Conservation (phyloP, 208 protist species). For the Acanthamoeba healyi region DNA sequence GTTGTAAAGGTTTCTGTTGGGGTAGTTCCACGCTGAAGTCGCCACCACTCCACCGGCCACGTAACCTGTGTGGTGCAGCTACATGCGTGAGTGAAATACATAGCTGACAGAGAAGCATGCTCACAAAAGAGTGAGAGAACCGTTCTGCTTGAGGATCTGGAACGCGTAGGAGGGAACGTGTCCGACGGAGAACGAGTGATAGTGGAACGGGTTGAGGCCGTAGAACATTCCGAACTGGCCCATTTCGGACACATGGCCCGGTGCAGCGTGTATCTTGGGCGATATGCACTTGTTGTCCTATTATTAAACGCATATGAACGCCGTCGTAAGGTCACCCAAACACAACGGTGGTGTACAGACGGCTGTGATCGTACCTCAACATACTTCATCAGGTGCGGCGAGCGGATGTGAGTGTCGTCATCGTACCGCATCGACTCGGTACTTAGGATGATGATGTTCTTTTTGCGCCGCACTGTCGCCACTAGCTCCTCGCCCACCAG, state of each 20-base stretch:
- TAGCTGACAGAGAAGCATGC: too few species aligned
- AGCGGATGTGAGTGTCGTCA: constrained; percentile 15
- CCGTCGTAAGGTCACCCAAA: too few species aligned
- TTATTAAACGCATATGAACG: too few species aligned
- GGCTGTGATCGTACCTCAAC: constrained; percentile 38
- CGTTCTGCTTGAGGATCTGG: constrained; percentile 24
- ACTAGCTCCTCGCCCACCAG: background rate
- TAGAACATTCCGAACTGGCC: constrained; percentile 41
- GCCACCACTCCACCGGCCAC: constrained; percentile 5
- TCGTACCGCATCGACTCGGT: constrained; percentile 31
- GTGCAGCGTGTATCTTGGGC: background rate
- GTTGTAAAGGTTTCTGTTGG: constrained; percentile 70
- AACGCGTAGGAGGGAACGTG: constrained; percentile 10
- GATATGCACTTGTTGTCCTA: constrained; percentile 62
- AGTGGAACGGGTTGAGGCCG: constrained; percentile 47
- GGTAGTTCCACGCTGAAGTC: constrained; percentile 44
- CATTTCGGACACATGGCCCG: constrained; percentile 58
- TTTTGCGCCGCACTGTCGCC: background rate
- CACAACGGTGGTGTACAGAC: too few species aligned
- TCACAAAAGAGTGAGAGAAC: background rate
- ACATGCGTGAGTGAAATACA: too few species aligned
- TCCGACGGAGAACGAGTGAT: constrained; percentile 31
- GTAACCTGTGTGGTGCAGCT: constrained; percentile 8
- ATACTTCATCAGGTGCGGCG: constrained; percentile 44
- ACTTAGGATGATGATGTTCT: background rate